phyloP scores from a whole-genome alignment of 495 filamentous ascomycete species.

The Cercophora scortea region DNA sequence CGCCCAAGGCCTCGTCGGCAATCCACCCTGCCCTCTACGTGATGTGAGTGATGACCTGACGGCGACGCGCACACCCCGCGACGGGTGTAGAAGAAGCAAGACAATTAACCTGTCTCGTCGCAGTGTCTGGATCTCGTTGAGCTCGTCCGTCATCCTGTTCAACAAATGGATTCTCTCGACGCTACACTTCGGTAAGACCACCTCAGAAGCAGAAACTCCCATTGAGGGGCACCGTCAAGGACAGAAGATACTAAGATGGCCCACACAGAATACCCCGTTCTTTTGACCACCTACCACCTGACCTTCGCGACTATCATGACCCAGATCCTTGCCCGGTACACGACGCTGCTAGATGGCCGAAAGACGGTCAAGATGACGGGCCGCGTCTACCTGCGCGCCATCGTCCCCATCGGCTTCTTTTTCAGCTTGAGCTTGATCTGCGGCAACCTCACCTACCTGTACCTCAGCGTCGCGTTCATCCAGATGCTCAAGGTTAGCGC shows the following conservation, averaged over 20 bases:
- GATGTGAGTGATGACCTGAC: constrained; percentile 50
- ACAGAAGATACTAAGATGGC: constrained; percentile 21
- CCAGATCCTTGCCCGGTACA: constrained; percentile 79
- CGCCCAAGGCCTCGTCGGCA: constrained; percentile 41
- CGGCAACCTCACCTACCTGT: constrained; percentile 87
- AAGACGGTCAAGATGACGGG: constrained; percentile 93
- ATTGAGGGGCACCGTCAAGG: neutral
- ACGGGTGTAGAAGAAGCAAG: too few species aligned
- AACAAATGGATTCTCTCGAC: constrained; percentile 96
- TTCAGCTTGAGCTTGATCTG: constrained; percentile 93
- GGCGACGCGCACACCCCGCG: neutral
- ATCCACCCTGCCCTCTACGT: constrained; percentile 89
- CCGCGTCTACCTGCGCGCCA: constrained; percentile 79
- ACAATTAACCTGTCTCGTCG: neutral
- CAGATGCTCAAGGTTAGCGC: constrained; percentile 86
- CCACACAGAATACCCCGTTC: constrained; percentile 52
- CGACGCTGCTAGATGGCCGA: constrained; percentile 76
- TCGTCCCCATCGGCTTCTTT: constrained; percentile 87
- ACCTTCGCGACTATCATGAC: constrained; percentile 84
- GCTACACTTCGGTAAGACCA: constrained; percentile 67
- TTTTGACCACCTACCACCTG: constrained; percentile 92
- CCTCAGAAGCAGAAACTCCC: neutral
- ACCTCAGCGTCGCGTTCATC: constrained; percentile 89
- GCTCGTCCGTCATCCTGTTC: constrained; percentile 92
- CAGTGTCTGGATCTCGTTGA: constrained; percentile 86